Conservation (phyloP, 352 stramenopile species). For the Phytophthora niederhauseri region DNA sequence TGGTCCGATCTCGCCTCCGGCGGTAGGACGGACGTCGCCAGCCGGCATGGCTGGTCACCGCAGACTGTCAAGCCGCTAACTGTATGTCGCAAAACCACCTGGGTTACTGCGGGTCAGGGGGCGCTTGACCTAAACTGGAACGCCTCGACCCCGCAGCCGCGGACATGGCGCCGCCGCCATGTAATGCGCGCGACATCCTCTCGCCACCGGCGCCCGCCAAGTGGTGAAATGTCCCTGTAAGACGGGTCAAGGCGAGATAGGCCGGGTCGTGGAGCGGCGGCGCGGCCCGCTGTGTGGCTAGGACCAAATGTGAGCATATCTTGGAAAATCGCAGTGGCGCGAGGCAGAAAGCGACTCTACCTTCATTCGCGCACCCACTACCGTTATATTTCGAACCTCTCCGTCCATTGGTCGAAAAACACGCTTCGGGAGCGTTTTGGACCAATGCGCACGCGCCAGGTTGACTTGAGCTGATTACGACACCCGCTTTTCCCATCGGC, state of each 20-base stretch:
- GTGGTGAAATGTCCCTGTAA: not conserved
- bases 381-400: conserved; percentile 11
- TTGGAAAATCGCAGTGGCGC: not conserved
- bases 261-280: not conserved
- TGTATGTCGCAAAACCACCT: conserved; percentile 12
- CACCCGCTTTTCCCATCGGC: conserved; percentile 3
- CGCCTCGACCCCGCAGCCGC: not conserved
- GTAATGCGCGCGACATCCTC: not conserved
- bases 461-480: conserved; percentile 17
- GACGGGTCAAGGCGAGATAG: not conserved
- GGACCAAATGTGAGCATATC: not conserved
- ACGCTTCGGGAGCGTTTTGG: not conserved
- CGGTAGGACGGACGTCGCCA: not conserved
- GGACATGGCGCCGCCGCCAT: not conserved
- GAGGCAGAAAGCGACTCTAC: not conserved
- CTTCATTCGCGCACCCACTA: conserved; percentile 19
- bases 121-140: conserved; percentile 2
- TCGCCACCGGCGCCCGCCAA: not conserved
- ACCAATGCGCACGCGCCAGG: conserved; percentile 9
- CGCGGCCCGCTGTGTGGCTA: not conserved
- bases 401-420: not conserved
- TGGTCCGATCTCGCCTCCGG: conserved; percentile 2
- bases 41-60: conserved; percentile 1
- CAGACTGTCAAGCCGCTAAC: not conserved
- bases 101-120: conserved; percentile 2